Conservation (phyloP, 495 filamentous ascomycete species). For the Acidiella bohemica region DNA sequence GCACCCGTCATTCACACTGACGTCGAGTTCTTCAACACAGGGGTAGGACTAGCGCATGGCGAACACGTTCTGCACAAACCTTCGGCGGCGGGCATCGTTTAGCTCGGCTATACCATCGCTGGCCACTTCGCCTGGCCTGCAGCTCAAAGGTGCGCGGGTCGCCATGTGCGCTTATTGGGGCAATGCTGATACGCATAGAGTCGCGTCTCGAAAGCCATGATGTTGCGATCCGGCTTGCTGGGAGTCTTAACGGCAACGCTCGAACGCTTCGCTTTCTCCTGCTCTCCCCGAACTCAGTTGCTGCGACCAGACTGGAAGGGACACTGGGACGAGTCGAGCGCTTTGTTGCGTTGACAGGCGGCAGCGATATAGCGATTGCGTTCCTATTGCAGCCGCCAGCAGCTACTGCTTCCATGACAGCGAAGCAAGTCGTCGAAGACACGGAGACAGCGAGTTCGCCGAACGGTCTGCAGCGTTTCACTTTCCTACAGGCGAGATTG, state of each 20-base stretch:
- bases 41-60: no score
- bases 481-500: constrained; percentile 59
- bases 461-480: constrained; percentile 55
- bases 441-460: constrained; percentile 30
- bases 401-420: constrained; percentile 1
- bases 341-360: constrained; percentile 33
- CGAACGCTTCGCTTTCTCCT: constrained; percentile 37
- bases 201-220: constrained; percentile 39
- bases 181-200: constrained; percentile 29
- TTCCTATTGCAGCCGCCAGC: constrained; percentile 34
- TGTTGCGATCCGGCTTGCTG: constrained; percentile 37
- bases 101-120: constrained; percentile 34
- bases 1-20: no score
- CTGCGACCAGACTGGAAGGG: constrained; percentile 17
- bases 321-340: constrained; percentile 34
- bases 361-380: constrained; percentile 35
- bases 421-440: constrained; percentile 19
- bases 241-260: constrained; percentile 16
- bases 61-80: constrained; percentile 41
- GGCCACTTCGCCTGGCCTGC: background rate
- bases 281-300: constrained; percentile 37
- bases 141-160: constrained; percentile 25
- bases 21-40: background rate
- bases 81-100: constrained; percentile 43
- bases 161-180: constrained; percentile 31